phyloP scores from a whole-genome alignment of 352 stramenopile species.

The Pythium guiyangense region DNA sequence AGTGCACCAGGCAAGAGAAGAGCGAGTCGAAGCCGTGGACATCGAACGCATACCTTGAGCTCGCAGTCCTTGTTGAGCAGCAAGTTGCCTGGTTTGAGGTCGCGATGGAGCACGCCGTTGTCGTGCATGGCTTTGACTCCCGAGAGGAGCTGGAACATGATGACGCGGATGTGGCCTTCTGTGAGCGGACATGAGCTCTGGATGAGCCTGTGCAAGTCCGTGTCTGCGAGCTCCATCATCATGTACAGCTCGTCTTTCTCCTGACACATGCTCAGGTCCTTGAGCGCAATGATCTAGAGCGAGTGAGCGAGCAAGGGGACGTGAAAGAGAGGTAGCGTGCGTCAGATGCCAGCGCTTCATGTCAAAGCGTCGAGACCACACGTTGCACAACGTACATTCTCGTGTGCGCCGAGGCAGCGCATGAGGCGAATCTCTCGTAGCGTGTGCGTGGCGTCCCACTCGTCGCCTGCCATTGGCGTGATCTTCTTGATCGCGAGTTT shows the following conservation, averaged over 20 bases:
- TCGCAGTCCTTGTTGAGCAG: constrained; percentile 92
- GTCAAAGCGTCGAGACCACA: too few relatives aligned
- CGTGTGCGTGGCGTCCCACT: constrained; percentile 88
- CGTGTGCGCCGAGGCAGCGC: constrained; percentile 84
- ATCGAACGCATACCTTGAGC: constrained; percentile 37
- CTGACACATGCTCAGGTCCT: constrained; percentile 89
- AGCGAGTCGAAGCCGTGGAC: too few relatives aligned
- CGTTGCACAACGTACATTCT: constrained; percentile 60
- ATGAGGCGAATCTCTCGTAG: constrained; percentile 90
- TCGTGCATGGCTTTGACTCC: constrained; percentile 92
- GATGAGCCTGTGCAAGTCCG: constrained; percentile 89
- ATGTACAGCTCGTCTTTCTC: constrained; percentile 94
- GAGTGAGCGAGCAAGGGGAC: too few relatives aligned
- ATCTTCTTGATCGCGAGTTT: constrained; percentile 93
- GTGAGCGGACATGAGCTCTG: constrained; percentile 83
- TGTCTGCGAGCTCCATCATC: constrained; percentile 95
- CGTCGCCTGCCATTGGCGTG: constrained; percentile 86
- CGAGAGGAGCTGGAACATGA: constrained; percentile 84
- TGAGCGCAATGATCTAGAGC: constrained; percentile 82
- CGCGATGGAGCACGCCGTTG: constrained; percentile 91
- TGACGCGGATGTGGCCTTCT: constrained; percentile 78
- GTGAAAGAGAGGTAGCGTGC: too few relatives aligned
- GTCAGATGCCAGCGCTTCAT: too few relatives aligned
- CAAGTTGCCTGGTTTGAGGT: constrained; percentile 94
- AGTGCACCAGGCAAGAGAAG: too few relatives aligned